Conservation (phyloP, 352 stramenopile species). For the Bremia lactucae region DNA sequence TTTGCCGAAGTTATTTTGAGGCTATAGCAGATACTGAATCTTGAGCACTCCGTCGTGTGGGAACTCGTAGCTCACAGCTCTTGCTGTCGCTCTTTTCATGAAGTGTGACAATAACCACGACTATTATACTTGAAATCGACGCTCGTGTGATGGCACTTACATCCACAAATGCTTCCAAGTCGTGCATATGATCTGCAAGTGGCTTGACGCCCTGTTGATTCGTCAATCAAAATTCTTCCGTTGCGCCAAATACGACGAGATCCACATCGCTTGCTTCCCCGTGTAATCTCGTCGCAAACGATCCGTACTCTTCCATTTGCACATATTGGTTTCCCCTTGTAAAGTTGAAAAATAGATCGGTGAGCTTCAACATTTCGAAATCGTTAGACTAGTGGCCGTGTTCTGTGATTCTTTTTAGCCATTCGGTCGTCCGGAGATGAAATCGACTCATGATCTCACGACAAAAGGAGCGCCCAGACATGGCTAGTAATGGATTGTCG, state of each 20-base stretch:
- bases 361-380: conserved; percentile 97
- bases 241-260: conserved; percentile 65
- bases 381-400: conserved; percentile 96
- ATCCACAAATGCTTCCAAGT: conserved; percentile 24
- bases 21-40: conserved; percentile 61
- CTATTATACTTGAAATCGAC: conserved; percentile 68
- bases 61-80: conserved; percentile 24
- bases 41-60: conserved; percentile 44
- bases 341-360: too few relatives aligned
- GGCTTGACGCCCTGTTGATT: conserved; percentile 45
- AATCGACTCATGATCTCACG: conserved; percentile 99
- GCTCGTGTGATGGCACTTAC: conserved; percentile 65
- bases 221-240: conserved; percentile 28
- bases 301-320: conserved; percentile 62
- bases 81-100: conserved; percentile 1
- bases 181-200: conserved; percentile 19
- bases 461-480: conserved; percentile 37
- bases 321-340: conserved; percentile 31
- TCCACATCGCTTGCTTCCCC: conserved; percentile 63
- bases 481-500: conserved; percentile 39
- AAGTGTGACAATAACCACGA: conserved; percentile 35
- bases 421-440: conserved; percentile 92
- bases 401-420: conserved; percentile 98
- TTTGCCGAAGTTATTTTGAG: conserved; percentile 73
- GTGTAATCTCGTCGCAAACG: conserved; percentile 58